A percentile compares a stretch with the other conserved stretches of the same genome.
These are phyloP conservation scores for Saccharomycopsis schoenii DNA, from an alignment of 805 yeast species.

Conservation along the genomic window DNA sequence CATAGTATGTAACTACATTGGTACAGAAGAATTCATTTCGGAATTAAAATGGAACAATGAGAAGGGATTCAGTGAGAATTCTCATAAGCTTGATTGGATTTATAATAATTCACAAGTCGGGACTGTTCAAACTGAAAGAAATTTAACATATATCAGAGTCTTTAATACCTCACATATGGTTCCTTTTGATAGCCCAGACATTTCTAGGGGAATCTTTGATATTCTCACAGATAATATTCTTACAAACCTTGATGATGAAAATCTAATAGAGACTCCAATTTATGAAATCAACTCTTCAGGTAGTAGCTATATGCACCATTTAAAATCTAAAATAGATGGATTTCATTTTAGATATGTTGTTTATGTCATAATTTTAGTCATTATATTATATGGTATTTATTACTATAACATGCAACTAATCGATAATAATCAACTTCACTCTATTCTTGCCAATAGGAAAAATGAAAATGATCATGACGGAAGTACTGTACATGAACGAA, in stretches of 20 bases:
- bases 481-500: not conserved
- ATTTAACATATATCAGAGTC: conserved; percentile 54
- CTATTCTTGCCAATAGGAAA: conserved; percentile 12
- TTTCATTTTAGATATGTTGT: conserved; percentile 12
- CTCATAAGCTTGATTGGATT: conserved; percentile 31
- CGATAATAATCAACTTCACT: conserved; percentile 7
- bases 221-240: conserved; percentile 23
- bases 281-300: conserved; percentile 10
- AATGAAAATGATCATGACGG: not conserved
- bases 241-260: not conserved
- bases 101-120: conserved; percentile 35
- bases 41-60: conserved; percentile 49
- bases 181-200: conserved; percentile 57
- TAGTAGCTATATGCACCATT: not conserved
- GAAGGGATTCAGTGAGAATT: conserved; percentile 37
- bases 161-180: conserved; percentile 71
- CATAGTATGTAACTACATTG: conserved; percentile 74
- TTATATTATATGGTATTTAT: conserved; percentile 14
- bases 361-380: conserved; percentile 6
- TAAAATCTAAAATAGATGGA: conserved; percentile 2
- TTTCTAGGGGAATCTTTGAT: conserved; percentile 51
- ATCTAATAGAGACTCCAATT: conserved; percentile 14
- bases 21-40: conserved; percentile 58
- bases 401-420: conserved; percentile 10
- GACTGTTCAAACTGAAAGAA: conserved; percentile 37